Base-by-base conservation (phyloP, 176 grass and related monocot species). In the Paspalum vaginatum region DNA sequence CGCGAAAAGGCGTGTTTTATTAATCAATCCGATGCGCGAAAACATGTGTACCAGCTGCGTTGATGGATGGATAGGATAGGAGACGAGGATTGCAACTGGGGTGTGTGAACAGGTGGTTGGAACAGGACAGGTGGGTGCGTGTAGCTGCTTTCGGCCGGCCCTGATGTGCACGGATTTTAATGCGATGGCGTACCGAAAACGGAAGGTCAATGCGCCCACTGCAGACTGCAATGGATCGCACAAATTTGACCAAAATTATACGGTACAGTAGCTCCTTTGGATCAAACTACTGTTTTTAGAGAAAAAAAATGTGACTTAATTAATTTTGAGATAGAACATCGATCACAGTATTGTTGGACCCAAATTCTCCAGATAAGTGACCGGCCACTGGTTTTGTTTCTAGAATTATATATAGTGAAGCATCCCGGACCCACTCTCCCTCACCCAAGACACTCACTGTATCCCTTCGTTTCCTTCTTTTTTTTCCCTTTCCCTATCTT, bases 241-340 rank as follows among this genome's bases (percentile, higher is more conserved):
- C 20, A 13, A 64, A 53, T 72, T 53, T 64, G n/a, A 51, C 57
- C 7, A 43, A 83, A 83, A 54, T 42, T 63, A 32, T 32, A 32
- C 32, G 3, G 32, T 32, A n/a, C n/a, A n/a, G n/a, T 16, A 26
- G 0, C 8, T 32, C 46, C 5, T 53, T 65, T 41, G 61, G 65
- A 14, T 7, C 3, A 2, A 32, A 54, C 5, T 15, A 53, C 51
- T 18, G 7, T 55, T 55, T 21, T 20, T 7, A 55, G 52, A 55
- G 0, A 32, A 3, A 32, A 21, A 55, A n/a, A 21, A 10, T 49
- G 13, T 1, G 11, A 14, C 48, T 15, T 50, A 14, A 14, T 50
- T 15, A 50, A 13, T 50, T 50, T 15, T 4, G n/a, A n/a, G n/a
- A n/a, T n/a, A n/a, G n/a, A n/a, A n/a, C n/a, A n/a, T n/a, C n/a